phyloP scores from a whole-genome alignment of 2,329 filamentous ascomycete genomes.

The Colletotrichum sojae region DNA sequence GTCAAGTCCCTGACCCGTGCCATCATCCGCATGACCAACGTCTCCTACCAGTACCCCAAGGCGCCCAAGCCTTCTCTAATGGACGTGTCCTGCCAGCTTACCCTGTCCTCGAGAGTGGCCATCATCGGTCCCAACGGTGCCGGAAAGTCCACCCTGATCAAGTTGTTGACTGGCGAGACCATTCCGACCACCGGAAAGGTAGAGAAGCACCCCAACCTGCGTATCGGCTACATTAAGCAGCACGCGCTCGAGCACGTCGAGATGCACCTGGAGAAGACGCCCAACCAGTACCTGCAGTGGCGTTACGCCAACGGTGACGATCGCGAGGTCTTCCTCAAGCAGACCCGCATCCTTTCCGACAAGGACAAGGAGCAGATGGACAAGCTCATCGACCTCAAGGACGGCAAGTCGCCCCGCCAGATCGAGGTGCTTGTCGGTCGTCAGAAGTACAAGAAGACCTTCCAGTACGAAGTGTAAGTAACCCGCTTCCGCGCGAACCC shows the following conservation, averaged over 20 bases:
- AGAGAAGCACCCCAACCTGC: slow-evolving; percentile 98
- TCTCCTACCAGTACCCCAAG: slow-evolving; percentile 94
- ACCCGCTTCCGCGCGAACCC: not conserved
- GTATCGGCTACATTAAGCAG: slow-evolving; percentile 99
- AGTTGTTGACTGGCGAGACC: slow-evolving; percentile 93
- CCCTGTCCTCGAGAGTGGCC: slow-evolving; percentile 91
- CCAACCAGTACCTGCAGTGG: slow-evolving; percentile 99
- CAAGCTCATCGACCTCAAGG: slow-evolving; percentile 86
- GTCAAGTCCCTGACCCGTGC: slow-evolving; percentile 95
- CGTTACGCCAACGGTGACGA: slow-evolving; percentile 97
- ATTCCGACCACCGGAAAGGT: slow-evolving; percentile 88
- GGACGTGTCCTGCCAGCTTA: slow-evolving; percentile 90
- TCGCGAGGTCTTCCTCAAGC: slow-evolving; percentile 97
- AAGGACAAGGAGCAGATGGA: slow-evolving; percentile 93
- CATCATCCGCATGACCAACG: slow-evolving; percentile 95
- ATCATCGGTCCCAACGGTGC: slow-evolving; percentile 98
- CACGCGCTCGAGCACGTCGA: slow-evolving; percentile 99
- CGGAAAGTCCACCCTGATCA: slow-evolving; percentile 98
- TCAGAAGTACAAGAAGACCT: slow-evolving; percentile 99
- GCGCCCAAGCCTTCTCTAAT: slow-evolving; percentile 87
- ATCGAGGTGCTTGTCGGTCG: slow-evolving; percentile 93
- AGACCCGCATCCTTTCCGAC: slow-evolving; percentile 89
- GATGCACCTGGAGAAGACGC: slow-evolving; percentile 99
- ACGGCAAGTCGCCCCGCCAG: slow-evolving; percentile 83
- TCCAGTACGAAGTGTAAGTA: slow-evolving; percentile 93